These are phyloP conservation scores for Bryoglossum gracile DNA, from an alignment of 495 filamentous ascomycete species.

Conservation along the genomic window DNA sequence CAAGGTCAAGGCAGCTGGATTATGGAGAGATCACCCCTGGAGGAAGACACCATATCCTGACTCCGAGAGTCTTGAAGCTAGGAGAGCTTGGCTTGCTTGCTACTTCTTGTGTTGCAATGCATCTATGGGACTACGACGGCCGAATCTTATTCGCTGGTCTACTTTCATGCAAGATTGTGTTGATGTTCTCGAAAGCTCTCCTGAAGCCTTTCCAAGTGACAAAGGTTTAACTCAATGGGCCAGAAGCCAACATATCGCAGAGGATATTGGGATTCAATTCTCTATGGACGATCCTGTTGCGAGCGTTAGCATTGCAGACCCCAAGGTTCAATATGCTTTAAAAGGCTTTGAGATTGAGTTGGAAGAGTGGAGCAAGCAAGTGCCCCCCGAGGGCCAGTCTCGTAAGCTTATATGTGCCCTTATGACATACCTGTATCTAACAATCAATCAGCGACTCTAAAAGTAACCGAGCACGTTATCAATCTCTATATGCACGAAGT, in stretches of 20 bases:
- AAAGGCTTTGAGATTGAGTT: constrained; percentile 72
- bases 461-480: constrained; percentile 55
- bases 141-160: constrained; percentile 74
- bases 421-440: constrained; percentile 6
- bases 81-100: constrained; percentile 73
- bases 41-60: constrained; percentile 45
- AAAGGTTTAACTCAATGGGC: constrained; percentile 66
- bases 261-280: constrained; percentile 71
- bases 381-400: constrained; percentile 22
- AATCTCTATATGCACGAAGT: constrained; percentile 85
- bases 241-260: constrained; percentile 69
- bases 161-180: constrained; percentile 82
- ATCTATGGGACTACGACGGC: constrained; percentile 71
- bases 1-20: constrained; percentile 27
- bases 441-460: constrained; percentile 40
- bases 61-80: constrained; percentile 60
- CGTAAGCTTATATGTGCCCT: constrained; percentile 22
- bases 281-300: constrained; percentile 65
- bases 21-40: constrained; percentile 43
- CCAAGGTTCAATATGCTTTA: constrained; percentile 65
- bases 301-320: constrained; percentile 60
- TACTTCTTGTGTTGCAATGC: constrained; percentile 71
- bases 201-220: constrained; percentile 67
- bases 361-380: constrained; percentile 49
- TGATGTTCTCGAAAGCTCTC: constrained; percentile 61